Conservation (phyloP, 2,329 filamentous ascomycete species). For the Torrubiella hemipterigena region DNA sequence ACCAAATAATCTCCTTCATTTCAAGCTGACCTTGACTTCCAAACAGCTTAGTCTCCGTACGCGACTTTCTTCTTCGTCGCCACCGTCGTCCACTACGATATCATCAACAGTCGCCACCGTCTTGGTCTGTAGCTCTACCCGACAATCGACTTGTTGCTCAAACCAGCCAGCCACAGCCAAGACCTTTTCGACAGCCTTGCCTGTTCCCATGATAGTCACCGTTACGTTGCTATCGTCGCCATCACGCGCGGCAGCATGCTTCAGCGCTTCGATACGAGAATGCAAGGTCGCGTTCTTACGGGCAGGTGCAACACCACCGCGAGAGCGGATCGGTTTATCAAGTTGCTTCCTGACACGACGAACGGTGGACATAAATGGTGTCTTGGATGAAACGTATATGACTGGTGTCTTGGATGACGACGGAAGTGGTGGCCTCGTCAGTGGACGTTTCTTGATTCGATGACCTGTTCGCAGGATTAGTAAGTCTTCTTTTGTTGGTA, state of each 20-base stretch:
- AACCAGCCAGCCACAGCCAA: slow-evolving; percentile 54
- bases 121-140: slow-evolving; percentile 47
- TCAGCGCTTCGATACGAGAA: slow-evolving; percentile 31
- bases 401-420: slow-evolving; percentile 29
- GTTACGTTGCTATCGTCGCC: slow-evolving; percentile 15
- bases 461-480: no score
- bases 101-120: slow-evolving; percentile 59
- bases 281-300: slow-evolving; percentile 33
- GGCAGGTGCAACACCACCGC: slow-evolving; percentile 24
- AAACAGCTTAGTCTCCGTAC: slow-evolving; percentile 38
- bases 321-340: slow-evolving; percentile 30
- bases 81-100: slow-evolving; percentile 33
- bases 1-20: slow-evolving; percentile 16
- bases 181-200: slow-evolving; percentile 53
- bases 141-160: slow-evolving; percentile 44
- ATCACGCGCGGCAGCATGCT: slow-evolving; percentile 16
- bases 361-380: slow-evolving; percentile 57
- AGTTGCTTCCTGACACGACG: slow-evolving; percentile 55
- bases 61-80: slow-evolving; percentile 25
- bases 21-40: slow-evolving; percentile 34
- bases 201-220: slow-evolving; percentile 52
- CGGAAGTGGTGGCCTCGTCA: slow-evolving; percentile 26
- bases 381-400: slow-evolving; percentile 53
- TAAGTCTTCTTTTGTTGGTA: no score
- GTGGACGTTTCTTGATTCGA: slow-evolving; percentile 37